Conservation (phyloP, 2,329 filamentous ascomycete species). For the Catunica adiposa region DNA sequence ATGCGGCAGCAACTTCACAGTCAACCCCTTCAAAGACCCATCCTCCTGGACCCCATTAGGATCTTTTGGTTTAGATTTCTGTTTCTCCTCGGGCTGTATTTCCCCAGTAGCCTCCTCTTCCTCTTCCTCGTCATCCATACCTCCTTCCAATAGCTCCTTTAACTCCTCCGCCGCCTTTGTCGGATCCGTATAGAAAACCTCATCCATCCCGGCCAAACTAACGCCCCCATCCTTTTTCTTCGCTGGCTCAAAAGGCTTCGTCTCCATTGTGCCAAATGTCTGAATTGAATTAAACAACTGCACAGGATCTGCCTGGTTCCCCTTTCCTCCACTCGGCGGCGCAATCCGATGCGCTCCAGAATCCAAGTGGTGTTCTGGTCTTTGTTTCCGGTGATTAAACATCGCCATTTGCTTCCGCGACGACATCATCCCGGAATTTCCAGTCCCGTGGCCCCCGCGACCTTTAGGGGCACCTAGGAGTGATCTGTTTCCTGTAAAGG, state of each 20-base stretch:
- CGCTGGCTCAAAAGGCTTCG: conserved; percentile 5
- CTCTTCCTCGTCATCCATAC: conserved; percentile 54
- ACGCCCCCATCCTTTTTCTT: conserved; percentile 11
- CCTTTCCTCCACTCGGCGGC: conserved; percentile 23
- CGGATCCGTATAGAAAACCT: conserved; percentile 50
- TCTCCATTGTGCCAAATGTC: conserved; percentile 1
- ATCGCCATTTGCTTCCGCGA: conserved; percentile 39
- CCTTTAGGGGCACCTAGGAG: not conserved
- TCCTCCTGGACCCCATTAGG: conserved; percentile 9
- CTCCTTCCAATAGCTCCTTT: conserved; percentile 67
- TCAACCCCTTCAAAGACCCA: conserved; percentile 55
- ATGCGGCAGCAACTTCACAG: conserved; percentile 77
- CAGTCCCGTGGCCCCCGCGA: not conserved
- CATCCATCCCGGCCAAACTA: conserved; percentile 16
- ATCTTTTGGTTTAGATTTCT: not conserved
- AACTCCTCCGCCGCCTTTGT: conserved; percentile 58
- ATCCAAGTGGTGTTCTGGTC: conserved; percentile 41
- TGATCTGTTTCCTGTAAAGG: not conserved
- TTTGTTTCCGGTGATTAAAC: conserved; percentile 37
- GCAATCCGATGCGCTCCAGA: conserved; percentile 29
- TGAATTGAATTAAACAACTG: not conserved
- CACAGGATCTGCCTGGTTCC: conserved; percentile 15
- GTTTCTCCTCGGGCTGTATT: not conserved
- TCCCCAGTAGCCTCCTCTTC: conserved; percentile 15
- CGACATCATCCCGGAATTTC: conserved; percentile 25